These are phyloP conservation scores for Erodium moschatum DNA, from an alignment of 441 rosid genomes.

Conservation along the genomic window DNA sequence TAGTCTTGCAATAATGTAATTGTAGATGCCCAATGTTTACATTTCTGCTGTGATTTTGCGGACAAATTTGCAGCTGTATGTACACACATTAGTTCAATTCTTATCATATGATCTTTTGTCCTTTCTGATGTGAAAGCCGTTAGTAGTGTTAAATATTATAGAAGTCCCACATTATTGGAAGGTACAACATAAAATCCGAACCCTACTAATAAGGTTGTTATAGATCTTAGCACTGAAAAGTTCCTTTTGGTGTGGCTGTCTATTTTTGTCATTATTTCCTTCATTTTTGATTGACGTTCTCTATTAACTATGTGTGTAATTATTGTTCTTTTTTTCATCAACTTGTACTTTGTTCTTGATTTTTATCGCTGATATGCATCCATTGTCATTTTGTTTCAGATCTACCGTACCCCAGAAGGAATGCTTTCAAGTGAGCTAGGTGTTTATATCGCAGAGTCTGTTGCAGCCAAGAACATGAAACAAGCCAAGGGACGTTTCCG, in stretches of 20 bases:
- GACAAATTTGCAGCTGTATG: neutral
- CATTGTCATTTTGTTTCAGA: constrained; percentile 33
- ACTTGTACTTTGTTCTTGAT: constrained; percentile 10
- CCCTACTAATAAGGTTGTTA: too few species aligned
- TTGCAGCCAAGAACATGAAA: constrained; percentile 59
- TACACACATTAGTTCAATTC: neutral
- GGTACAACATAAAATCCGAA: neutral
- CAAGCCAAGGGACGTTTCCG: constrained; percentile 58
- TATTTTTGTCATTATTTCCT: constrained; percentile 2
- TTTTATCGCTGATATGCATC: neutral
- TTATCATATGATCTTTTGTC: neutral
- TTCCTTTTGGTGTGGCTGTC: neutral
- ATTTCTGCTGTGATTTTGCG: neutral
- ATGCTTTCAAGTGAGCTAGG: constrained; percentile 87
- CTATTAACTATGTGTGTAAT: neutral
- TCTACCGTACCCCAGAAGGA: constrained; percentile 84
- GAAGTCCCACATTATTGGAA: neutral
- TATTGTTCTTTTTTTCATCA: neutral
- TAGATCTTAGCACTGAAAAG: neutral
- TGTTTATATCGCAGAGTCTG: constrained; percentile 75
- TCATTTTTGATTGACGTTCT: neutral
- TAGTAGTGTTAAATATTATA: neutral
- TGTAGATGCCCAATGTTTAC: neutral
- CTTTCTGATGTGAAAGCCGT: neutral
- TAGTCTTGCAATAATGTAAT: neutral